phyloP scores from a whole-genome alignment of 306 rosid genomes.

The Aeschynomene evenia region DNA sequence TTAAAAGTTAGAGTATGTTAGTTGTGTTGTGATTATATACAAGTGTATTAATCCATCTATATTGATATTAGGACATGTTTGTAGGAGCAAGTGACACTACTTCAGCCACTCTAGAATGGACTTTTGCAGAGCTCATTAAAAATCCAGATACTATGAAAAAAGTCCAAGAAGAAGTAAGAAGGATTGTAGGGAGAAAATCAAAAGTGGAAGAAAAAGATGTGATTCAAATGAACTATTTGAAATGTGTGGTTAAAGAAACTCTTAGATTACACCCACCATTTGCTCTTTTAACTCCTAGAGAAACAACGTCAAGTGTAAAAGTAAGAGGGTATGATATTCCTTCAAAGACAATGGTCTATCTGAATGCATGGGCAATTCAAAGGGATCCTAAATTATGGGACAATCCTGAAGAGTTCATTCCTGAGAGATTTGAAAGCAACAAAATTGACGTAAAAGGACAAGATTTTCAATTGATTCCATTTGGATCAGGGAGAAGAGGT shows the following conservation, averaged over 20 bases:
- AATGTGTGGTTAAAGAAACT: conserved; percentile 6
- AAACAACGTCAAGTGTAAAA: conserved; percentile 7
- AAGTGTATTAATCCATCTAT: background rate
- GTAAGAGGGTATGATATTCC: conserved; percentile 38
- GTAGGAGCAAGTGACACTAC: conserved; percentile 3
- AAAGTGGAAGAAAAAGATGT: background rate
- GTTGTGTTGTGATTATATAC: too few species aligned
- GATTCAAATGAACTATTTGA: background rate
- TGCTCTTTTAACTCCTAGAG: background rate
- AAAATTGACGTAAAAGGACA: conserved; percentile 8
- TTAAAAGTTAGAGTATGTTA: too few species aligned
- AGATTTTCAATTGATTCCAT: background rate
- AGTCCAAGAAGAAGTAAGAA: background rate
- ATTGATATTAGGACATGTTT: conserved; percentile 7
- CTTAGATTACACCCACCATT: background rate
- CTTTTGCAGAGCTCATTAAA: background rate
- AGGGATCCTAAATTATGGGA: conserved; percentile 21
- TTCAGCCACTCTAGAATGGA: conserved; percentile 3
- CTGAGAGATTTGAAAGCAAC: conserved; percentile 1
- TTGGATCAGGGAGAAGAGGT: conserved; percentile 20
- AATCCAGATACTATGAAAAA: background rate
- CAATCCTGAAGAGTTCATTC: conserved; percentile 16
- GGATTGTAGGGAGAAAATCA: background rate
- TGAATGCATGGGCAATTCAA: conserved; percentile 37
- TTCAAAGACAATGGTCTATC: conserved; percentile 25